Base-by-base conservation (phyloP, 2,329 filamentous ascomycete genomes). In the Penicillium sp. region DNA sequence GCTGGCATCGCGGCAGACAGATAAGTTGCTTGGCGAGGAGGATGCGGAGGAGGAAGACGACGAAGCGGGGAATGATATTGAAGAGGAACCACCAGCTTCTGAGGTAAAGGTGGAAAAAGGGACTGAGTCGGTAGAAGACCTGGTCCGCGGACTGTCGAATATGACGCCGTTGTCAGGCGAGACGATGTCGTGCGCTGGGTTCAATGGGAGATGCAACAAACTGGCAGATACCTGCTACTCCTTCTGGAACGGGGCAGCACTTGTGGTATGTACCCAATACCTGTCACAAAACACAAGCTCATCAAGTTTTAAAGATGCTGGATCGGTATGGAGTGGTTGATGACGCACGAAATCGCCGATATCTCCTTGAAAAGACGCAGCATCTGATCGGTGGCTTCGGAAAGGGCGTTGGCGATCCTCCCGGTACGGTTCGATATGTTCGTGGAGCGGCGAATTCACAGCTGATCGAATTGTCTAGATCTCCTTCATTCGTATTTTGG, bases 141-240 rank as follows among this genome's bases (percentile, higher is more conserved):
- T 55, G 54, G 64, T 76, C 33, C 57, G 56, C 33, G 52, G 56
- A n/a, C 64, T 78, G 36, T 69, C 73, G 33, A 54, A 60, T 51
- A 57, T 74, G 35, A 27, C 56, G 41, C 60, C 67, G 13, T 60
- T 58, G 19, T 66, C 53, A 49, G 68, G 54, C 40, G 70, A 69
- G 52, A 71, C 69, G 61, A 72, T 82, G 40, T 75, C 78, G 10
- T 84, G 83, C 69, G 83, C 91, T 1, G 95, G 93, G 10, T 92
- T 96, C 77, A 96, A 96, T 69, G 95, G 95, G 27, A 87, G 95
- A 51, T 87, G 86, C 72, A 97, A 96, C 79, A 99, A 99, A 75
- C 83, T 88, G 50, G 90, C 91, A 10, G 95, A 99, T 76, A 98
- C 95, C 0, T 99, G 95, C 77, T 99, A 99, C 75, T 89, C 87